Base-by-base conservation (phyloP, 2,329 filamentous ascomycete genomes). In the Xylaria sp. region DNA sequence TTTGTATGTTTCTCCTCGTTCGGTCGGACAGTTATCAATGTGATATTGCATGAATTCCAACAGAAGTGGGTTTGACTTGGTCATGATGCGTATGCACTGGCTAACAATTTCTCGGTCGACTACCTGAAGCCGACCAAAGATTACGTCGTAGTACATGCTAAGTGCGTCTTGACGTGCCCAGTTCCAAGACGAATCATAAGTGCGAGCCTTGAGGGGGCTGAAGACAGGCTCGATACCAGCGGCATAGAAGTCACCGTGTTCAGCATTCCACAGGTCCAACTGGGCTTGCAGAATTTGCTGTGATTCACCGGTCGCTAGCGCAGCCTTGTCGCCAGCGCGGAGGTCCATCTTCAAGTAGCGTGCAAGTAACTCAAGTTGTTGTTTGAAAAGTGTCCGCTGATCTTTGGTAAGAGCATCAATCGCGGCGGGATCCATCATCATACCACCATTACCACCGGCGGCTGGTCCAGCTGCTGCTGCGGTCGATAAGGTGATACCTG, bases 41-140 rank as follows among this genome's bases (percentile, higher is more conserved):
- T 99, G 95, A 72, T 99, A 98, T 76, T 99, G 95, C 95, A 99
- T 99, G 79, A 97, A 99, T 70, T 99, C 94, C 60, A 99, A 86
- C 1, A 99, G 87, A 35, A 92, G 90, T 2, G 95, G 95, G 76
- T 98, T 99, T 33, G 95, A 97, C 65, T 95, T 91, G 82, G 97
- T 99, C 95, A 99, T 99, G 79, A 99, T 95, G 69, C 92, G 91
- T 73, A 99, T 98, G 80, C 95, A 99, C 76, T 93, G 93, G 79
- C 93, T 97, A 75, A 99, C 95, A 71, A 98, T 99, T 78, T 99
- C 95, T 66, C 95, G 91, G 73, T 99, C 95, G 40, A 99, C 91
- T 51, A 89, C 92, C 81, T 95, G 88, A 55, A 99, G 87, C 63
- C 95, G 88, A 60, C 95, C 95, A 72, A 99, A 99, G 74, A 99